Base-by-base conservation (phyloP, 2,329 filamentous ascomycete genomes). In the Metarhizium humberi region DNA sequence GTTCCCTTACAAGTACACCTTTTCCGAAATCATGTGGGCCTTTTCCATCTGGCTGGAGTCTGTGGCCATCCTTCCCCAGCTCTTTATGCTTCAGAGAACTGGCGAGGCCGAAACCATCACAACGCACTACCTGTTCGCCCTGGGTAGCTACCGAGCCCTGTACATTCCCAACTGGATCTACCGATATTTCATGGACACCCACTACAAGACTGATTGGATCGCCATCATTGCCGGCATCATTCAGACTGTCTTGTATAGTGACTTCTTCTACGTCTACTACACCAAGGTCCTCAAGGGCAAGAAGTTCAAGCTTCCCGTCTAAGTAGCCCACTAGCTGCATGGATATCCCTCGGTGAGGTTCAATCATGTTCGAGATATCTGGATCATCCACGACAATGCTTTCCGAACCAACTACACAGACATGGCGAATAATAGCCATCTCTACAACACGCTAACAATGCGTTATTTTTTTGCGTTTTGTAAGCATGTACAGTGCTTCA, bases 211-310 rank as follows among this genome's bases (percentile, higher is more conserved):
- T 63, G 92, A 97, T 69, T 88, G 86, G 60, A 95, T 96, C 62
- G 87, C 92, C 20, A 87, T 96, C 52, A 68, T 94, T 59, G 94
- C 95, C 3, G 94, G 94, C 13, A 80, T 97, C 55, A 76, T 97
- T 60, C 94, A 99, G 78, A 99, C 94, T 0, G 75, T 99, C 51
- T 78, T 99, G 56, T 99, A 99, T 77, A 95, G 90, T 60, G 94
- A 99, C 76, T 99, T 99, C 78, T 99, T 99, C 82, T 99, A 92
- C 80, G 92, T 99, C 67, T 99, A 99, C 78, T 99, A 96, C 76
- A 96, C 87, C 57, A 97, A 96, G 85, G 87, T 92, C 50, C 76
- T 92, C 74, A 90, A 92, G 77, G 88, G 88, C 64, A 88, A 90
- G 79, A 92, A 90, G 77, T 92, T 92, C 72, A 89, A 90, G 72